phyloP scores from a whole-genome alignment of 768 basidiomycete genomes.

The Macrocybe gigantea region DNA sequence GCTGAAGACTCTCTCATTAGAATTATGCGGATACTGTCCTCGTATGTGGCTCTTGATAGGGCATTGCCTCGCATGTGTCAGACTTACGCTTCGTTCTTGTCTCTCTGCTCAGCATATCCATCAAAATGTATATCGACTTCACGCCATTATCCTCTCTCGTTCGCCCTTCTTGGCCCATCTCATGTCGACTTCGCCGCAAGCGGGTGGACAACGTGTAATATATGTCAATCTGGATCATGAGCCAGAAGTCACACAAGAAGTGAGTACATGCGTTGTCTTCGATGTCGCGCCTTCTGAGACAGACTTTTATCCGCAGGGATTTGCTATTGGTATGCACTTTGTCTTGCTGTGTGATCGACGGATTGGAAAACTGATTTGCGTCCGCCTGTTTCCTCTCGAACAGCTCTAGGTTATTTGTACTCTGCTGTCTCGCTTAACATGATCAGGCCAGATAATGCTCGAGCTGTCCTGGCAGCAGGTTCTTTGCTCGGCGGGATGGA shows the following conservation, averaged over 20 bases:
- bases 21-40: constrained; percentile 81
- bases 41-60: constrained; percentile 33
- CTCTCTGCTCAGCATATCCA: constrained; percentile 52
- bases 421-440: constrained; percentile 64
- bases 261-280: constrained; percentile 28
- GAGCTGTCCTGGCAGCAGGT: constrained; percentile 79
- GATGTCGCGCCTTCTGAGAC: constrained; percentile 9
- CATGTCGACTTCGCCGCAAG: constrained; percentile 76
- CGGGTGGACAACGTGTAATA: constrained; percentile 59
- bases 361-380: not conserved
- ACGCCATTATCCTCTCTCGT: constrained; percentile 81
- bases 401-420: constrained; percentile 78
- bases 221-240: constrained; percentile 74
- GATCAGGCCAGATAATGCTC: constrained; percentile 73
- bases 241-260: constrained; percentile 81
- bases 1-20: constrained; percentile 28
- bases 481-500: constrained; percentile 86
- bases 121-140: constrained; percentile 69
- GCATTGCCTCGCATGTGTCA: constrained; percentile 3
- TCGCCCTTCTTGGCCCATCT: constrained; percentile 86
- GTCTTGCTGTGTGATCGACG: not conserved
- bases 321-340: constrained; percentile 56
- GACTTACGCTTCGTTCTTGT: constrained; percentile 3
- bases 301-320: constrained; percentile 41
- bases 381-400: constrained; percentile 10